A percentile compares a stretch with the other conserved stretches of the same genome.
These are phyloP conservation scores for Holtermannia corniformis DNA, from an alignment of 768 basidiomycete species.

Conservation along the genomic window DNA sequence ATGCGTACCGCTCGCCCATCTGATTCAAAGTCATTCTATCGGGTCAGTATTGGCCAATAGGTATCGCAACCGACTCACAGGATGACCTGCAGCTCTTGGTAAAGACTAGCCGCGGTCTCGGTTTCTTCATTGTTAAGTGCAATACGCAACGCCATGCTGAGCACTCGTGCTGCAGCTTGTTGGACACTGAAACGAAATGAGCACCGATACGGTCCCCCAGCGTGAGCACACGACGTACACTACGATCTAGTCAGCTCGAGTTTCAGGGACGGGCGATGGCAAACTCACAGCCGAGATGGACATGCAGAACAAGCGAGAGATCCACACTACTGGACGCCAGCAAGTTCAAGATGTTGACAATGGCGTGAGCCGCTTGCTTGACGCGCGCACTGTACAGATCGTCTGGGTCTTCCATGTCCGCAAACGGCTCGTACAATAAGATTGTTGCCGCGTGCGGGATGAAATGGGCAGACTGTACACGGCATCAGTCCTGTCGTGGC, in stretches of 20 bases:
- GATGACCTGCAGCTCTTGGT: not conserved
- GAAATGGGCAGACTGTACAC: conserved; percentile 24
- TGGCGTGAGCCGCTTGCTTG: not conserved
- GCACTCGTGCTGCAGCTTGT: not conserved
- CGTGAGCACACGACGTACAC: not conserved
- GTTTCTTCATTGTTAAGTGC: not conserved
- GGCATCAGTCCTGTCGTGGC: not conserved
- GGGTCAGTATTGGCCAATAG: not conserved
- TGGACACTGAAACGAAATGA: not conserved
- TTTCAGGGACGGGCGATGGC: not conserved
- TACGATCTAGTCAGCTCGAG: not conserved
- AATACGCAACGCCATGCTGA: not conserved
- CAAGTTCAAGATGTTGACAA: not conserved
- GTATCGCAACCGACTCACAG: not conserved
- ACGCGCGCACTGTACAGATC: not conserved
- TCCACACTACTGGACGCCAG: not conserved
- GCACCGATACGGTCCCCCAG: not conserved
- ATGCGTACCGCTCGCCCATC: not conserved
- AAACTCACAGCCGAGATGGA: not conserved
- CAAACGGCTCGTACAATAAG: conserved; percentile 32
- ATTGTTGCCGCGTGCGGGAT: conserved; percentile 29
- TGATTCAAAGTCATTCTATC: not conserved
- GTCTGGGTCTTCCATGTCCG: conserved; percentile 22
- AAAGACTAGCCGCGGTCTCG: not conserved
- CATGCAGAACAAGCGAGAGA: not conserved